Conservation (phyloP, 2,329 filamentous ascomycete species). For the Colletotrichum shisoi region DNA sequence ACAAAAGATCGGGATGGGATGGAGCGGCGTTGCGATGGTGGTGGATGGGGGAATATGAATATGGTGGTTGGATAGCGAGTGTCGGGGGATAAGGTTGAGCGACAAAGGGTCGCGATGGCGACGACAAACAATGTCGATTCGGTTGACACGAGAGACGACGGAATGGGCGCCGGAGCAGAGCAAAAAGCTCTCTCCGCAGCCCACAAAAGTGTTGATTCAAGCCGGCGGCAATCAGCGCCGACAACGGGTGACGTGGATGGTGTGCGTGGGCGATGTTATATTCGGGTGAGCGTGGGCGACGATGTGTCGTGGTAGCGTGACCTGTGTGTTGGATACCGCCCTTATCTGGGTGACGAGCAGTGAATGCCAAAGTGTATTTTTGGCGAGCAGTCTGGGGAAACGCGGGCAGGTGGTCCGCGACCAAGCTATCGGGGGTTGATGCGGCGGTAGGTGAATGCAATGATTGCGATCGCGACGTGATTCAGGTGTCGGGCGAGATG, state of each 20-base stretch:
- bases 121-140: slow-evolving; percentile 22
- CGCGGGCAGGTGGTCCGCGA: slow-evolving; percentile 23
- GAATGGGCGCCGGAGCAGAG: slow-evolving; percentile 43
- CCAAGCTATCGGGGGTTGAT: slow-evolving; percentile 24
- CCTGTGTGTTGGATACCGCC: slow-evolving; percentile 27
- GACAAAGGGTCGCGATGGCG: slow-evolving; percentile 38
- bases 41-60: slow-evolving; percentile 3
- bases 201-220: slow-evolving; percentile 33
- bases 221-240: slow-evolving; percentile 30
- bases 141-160: slow-evolving; percentile 7
- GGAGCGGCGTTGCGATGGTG: slow-evolving; percentile 28
- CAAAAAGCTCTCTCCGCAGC: slow-evolving; percentile 43
- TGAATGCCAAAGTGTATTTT: slow-evolving; percentile 13
- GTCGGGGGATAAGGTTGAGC: slow-evolving; percentile 24
- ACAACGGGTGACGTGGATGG: slow-evolving; percentile 6
- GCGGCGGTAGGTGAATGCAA: slow-evolving; percentile 4
- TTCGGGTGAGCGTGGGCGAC: slow-evolving; percentile 5
- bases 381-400: slow-evolving; percentile 11
- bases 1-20: background rate
- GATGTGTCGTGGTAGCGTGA: slow-evolving; percentile 37
- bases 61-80: slow-evolving; percentile 28
- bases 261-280: background rate
- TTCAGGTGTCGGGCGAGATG: slow-evolving; percentile 22
- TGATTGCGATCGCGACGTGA: slow-evolving; percentile 28
- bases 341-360: slow-evolving; percentile 18